Conservation (phyloP, 495 filamentous ascomycete species). For the Penicillium egyptiacum region DNA sequence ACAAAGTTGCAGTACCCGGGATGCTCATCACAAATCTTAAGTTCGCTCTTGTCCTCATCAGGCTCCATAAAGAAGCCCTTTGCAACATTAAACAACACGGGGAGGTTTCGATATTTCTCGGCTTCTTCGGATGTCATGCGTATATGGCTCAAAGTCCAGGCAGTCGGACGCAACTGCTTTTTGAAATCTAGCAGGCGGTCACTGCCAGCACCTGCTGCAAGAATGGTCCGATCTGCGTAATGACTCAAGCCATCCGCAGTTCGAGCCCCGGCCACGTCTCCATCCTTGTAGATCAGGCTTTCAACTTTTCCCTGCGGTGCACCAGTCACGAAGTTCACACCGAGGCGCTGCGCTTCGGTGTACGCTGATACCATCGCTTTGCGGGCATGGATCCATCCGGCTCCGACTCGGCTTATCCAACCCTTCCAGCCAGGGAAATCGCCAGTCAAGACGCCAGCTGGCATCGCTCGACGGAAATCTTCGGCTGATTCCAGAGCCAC, state of each 20-base stretch:
- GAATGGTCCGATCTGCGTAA: slow-evolving; percentile 41
- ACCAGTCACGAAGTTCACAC: slow-evolving; percentile 47
- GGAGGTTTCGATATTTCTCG: slow-evolving; percentile 42
- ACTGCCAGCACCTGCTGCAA: slow-evolving; percentile 50
- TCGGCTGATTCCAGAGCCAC: slow-evolving; percentile 33
- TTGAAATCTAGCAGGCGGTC: slow-evolving; percentile 50
- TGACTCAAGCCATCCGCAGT: slow-evolving; percentile 33
- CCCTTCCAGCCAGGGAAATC: slow-evolving; percentile 53
- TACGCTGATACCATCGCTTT: slow-evolving; percentile 48
- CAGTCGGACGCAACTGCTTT: slow-evolving; percentile 53
- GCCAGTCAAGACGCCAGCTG: slow-evolving; percentile 50
- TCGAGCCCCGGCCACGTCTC: slow-evolving; percentile 36
- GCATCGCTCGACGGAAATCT: slow-evolving; percentile 53
- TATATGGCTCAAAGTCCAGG: slow-evolving; percentile 55
- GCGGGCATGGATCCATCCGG: slow-evolving; percentile 53
- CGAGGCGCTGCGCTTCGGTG: slow-evolving; percentile 44
- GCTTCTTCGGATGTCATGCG: slow-evolving; percentile 47
- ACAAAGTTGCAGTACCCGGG: slow-evolving; percentile 54
- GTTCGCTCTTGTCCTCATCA: slow-evolving; percentile 47
- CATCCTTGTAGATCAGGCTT: slow-evolving; percentile 32
- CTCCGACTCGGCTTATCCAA: slow-evolving; percentile 40
- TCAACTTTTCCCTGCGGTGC: slow-evolving; percentile 36
- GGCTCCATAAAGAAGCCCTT: slow-evolving; percentile 59
- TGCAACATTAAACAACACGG: slow-evolving; percentile 53
- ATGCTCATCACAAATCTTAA: slow-evolving; percentile 59